Conservation (phyloP, 2,329 filamentous ascomycete genomes). For the Raffaelea albimanens region DNA sequence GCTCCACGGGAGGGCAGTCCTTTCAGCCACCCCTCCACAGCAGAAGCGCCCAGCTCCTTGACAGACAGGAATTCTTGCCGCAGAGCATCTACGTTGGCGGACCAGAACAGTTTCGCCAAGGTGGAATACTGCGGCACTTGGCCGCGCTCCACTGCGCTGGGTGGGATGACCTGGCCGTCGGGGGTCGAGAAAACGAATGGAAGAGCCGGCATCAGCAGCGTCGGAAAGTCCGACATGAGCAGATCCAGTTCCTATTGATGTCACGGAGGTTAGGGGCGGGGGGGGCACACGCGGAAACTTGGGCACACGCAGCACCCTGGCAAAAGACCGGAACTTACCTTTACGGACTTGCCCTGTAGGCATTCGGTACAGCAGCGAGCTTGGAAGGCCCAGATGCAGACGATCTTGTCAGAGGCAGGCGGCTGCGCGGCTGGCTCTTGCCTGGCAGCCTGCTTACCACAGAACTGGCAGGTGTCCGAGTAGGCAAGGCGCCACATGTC, state of each 20-base stretch:
- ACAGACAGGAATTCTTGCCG: slow-evolving; percentile 54
- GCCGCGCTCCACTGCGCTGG: slow-evolving; percentile 42
- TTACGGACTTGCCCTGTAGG: slow-evolving; percentile 49
- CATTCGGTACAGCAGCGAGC: slow-evolving; percentile 59
- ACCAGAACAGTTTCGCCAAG: slow-evolving; percentile 58
- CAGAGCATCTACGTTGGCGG: slow-evolving; percentile 52
- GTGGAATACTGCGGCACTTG: slow-evolving; percentile 36
- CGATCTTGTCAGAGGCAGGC: slow-evolving; percentile 35
- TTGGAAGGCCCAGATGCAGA: slow-evolving; percentile 63
- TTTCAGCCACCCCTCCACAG: slow-evolving; percentile 70
- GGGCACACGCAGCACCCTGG: too few species aligned
- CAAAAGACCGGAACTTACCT: slow-evolving; percentile 38
- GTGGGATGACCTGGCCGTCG: slow-evolving; percentile 50
- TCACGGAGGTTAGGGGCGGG: slow-evolving; percentile 6
- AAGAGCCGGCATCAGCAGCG: slow-evolving; percentile 56
- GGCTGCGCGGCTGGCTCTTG: slow-evolving; percentile 19
- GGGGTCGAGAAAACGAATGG: slow-evolving; percentile 57
- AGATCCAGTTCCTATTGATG: slow-evolving; percentile 58
- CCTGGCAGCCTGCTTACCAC: slow-evolving; percentile 32
- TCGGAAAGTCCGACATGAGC: slow-evolving; percentile 48
- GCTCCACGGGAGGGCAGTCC: slow-evolving; percentile 58
- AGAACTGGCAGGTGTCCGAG: slow-evolving; percentile 58
- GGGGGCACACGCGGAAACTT: too few species aligned
- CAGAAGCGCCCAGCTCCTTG: slow-evolving; percentile 55
- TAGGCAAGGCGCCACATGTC: slow-evolving; percentile 68